phyloP scores from a whole-genome alignment of 2,329 filamentous ascomycete species.

The Spiromastix sp. region DNA sequence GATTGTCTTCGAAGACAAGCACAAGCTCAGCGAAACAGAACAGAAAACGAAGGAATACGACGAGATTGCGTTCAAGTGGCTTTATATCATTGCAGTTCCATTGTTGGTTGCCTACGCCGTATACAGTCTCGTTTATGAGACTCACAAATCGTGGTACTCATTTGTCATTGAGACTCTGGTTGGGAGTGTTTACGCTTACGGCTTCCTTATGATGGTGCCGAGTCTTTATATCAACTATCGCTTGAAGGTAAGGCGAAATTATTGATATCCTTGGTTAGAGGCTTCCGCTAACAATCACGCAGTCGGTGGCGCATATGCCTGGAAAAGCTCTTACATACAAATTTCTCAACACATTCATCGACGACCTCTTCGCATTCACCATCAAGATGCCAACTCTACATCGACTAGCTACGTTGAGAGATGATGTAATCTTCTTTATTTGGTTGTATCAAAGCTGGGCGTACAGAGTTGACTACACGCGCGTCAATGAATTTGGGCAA shows the following conservation, averaged over 20 bases:
- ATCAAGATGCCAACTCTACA: slow-evolving; percentile 98
- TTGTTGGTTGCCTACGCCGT: slow-evolving; percentile 78
- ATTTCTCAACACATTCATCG: slow-evolving; percentile 97
- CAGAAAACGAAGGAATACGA: slow-evolving; percentile 99
- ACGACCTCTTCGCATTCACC: slow-evolving; percentile 96
- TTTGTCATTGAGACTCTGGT: slow-evolving; percentile 93
- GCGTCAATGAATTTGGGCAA: slow-evolving; percentile 97
- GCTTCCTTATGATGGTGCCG: slow-evolving; percentile 98
- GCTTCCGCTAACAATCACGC: slow-evolving; percentile 2
- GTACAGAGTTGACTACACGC: slow-evolving; percentile 82
- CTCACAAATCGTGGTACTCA: slow-evolving; percentile 96
- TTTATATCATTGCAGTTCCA: slow-evolving; percentile 85
- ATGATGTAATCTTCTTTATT: slow-evolving; percentile 97
- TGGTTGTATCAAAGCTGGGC: slow-evolving; percentile 92
- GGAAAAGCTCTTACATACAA: slow-evolving; percentile 96
- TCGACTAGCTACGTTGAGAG: slow-evolving; percentile 79
- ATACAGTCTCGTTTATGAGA: slow-evolving; percentile 87
- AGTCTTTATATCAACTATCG: slow-evolving; percentile 98
- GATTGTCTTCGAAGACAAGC: slow-evolving; percentile 88
- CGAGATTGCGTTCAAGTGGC: slow-evolving; percentile 92
- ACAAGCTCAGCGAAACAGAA: slow-evolving; percentile 88
- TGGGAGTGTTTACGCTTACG: slow-evolving; percentile 92
- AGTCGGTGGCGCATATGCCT: slow-evolving; percentile 87
- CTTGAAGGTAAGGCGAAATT: slow-evolving; percentile 54
- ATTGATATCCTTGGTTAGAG: neutral